Percentiles rank a stretch among this genome's conserved stretches.
Conservation (phyloP, 352 stramenopile genomes). For the Phytophthora aleatoria region DNA sequence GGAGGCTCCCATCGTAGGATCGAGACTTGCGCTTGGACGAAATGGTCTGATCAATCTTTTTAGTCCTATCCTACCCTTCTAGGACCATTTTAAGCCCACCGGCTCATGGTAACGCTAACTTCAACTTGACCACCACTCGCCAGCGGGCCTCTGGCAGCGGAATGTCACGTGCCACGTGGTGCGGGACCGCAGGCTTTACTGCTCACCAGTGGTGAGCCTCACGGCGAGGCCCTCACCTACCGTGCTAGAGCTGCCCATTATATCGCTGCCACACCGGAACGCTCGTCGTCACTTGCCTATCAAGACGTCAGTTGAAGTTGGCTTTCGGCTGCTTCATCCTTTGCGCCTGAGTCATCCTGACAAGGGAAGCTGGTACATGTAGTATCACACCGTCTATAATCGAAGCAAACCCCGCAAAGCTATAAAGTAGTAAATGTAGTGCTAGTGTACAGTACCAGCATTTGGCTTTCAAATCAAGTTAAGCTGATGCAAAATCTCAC, state of each 20-base stretch:
- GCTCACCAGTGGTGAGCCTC: too few species aligned
- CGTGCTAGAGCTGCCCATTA: too few species aligned
- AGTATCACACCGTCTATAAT: background rate
- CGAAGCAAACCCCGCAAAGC: background rate
- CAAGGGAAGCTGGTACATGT: too few species aligned
- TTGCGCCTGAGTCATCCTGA: too few species aligned
- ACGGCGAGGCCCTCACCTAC: too few species aligned
- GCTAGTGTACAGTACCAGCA: slow-evolving; percentile 1
- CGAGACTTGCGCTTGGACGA: too few species aligned
- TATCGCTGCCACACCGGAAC: background rate
- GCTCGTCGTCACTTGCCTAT: background rate
- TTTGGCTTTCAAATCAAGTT: slow-evolving; percentile 22
- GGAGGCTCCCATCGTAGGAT: too few species aligned
- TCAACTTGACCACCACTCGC: too few species aligned
- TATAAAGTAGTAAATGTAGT: background rate
- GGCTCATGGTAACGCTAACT: background rate
- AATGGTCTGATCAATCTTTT: background rate
- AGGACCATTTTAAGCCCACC: background rate
- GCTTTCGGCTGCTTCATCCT: background rate
- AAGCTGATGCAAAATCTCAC: slow-evolving; percentile 25
- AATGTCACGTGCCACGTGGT: too few species aligned
- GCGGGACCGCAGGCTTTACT: too few species aligned
- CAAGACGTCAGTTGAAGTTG: background rate
- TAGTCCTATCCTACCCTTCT: background rate
- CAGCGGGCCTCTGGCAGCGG: too few species aligned